These are phyloP conservation scores for Tausonia pullulans DNA, from an alignment of 1,284 basidiomycete genomes.

Conservation along the genomic window DNA sequence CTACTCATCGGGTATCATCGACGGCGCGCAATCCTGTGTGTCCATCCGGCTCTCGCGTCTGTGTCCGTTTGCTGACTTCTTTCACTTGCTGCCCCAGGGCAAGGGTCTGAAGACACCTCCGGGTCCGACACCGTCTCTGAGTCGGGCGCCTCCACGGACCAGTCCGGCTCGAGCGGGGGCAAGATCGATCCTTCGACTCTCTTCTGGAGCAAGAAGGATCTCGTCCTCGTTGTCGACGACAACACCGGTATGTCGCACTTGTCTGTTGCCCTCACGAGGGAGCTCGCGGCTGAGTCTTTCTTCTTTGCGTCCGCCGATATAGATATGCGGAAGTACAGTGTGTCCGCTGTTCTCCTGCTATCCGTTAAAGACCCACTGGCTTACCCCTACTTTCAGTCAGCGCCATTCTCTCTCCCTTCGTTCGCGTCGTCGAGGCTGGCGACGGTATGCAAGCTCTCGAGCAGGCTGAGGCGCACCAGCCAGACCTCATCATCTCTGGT, in stretches of 20 bases:
- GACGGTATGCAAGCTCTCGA: constrained; percentile 35
- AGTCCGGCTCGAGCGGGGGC: neutral
- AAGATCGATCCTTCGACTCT: constrained; percentile 14
- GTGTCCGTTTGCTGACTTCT: neutral
- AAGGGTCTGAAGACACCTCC: neutral
- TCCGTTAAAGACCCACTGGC: too few species aligned
- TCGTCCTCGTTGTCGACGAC: constrained; percentile 19
- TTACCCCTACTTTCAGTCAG: constrained; percentile 17
- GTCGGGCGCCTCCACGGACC: neutral
- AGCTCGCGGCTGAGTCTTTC: neutral
- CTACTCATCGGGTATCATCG: constrained; percentile 28
- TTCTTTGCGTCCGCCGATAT: neutral
- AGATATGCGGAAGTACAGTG: constrained; percentile 28
- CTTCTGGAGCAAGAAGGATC: constrained; percentile 21
- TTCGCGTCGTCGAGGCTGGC: constrained; percentile 33
- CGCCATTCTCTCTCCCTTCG: constrained; percentile 32
- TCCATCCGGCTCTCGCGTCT: neutral
- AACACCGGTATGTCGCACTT: neutral
- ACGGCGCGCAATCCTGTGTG: constrained; percentile 25
- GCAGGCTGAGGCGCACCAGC: constrained; percentile 22
- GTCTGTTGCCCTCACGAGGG: too few species aligned
- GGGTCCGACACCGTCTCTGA: neutral
- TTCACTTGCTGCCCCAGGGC: neutral
- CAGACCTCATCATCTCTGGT: constrained; percentile 28
- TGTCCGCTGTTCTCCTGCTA: too few species aligned